Evolutionary conservation across 164 flowering plant species (phyloP).

Genomic region (Chimonanthus praecox): DNA sequence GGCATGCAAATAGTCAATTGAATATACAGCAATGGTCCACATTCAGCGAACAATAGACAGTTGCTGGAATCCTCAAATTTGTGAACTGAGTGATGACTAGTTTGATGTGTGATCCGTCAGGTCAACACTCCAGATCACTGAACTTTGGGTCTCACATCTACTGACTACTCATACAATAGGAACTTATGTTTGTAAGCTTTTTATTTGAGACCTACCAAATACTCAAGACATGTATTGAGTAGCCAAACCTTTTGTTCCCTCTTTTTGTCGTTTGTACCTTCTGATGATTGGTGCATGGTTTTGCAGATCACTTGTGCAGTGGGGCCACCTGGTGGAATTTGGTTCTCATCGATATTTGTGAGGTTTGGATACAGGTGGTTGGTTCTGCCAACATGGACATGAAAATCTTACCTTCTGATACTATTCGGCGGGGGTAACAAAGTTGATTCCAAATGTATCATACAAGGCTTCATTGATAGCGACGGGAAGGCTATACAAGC

Average conservation of each 20-base stretch:
- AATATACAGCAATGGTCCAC: neutral
- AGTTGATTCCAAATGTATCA: neutral
- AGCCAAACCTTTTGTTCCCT: neutral
- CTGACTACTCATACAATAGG: neutral
- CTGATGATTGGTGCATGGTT: neutral
- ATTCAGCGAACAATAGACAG: neutral
- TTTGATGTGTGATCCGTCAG: neutral
- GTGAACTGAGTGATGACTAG: no score
- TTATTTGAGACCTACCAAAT: no score
- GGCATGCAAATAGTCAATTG: neutral
- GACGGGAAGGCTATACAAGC: no score
- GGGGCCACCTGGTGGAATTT: neutral
- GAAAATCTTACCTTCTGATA: neutral
- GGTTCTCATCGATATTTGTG: neutral
- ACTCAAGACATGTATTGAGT: neutral
- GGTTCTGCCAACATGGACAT: neutral
- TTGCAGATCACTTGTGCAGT: neutral
- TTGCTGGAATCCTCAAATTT: neutral
- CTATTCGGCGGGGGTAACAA: neutral
- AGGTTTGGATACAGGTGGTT: neutral
- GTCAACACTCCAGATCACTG: neutral
- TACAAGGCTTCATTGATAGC: no score
- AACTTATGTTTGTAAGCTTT: neutral
- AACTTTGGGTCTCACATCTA: neutral
- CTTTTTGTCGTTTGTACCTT: neutral